Base-by-base conservation (phyloP, 768 basidiomycete species). In the Erythrobasidium yunnanense region DNA sequence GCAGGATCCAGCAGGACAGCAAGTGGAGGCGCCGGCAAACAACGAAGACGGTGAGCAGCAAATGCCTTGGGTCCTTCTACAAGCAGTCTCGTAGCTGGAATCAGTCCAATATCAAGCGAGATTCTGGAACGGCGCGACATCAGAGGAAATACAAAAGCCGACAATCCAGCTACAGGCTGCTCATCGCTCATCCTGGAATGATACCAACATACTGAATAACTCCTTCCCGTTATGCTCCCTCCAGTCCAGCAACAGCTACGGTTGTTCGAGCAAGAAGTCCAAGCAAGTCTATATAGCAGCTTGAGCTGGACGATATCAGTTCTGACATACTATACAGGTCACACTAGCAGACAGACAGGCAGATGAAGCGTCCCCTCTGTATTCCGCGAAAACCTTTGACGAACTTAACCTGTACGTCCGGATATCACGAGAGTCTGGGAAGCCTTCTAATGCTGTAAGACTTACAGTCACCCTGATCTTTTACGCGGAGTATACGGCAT, bases 311-410 rank as follows among this genome's bases (percentile, higher is more conserved):
- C 38, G 11, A 42, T n/a, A 42, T 42, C 38, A n/a, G n/a, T 42
- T 42, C 38, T 42, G 11, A 52, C n/a, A 15, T 52, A 52, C 33
- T 11, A 8, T 46, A 46, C 22, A 90, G 90, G 91, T 99, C 69
- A 97, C 91, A 20, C 82, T 97, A 66, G 91, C 91, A 54, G 92
- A 97, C 78, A 89, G 93, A 75, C 95, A 97, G 78, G 84, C 82
- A 29, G 89, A 99, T 74, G 88, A 90, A 42, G 86, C 93, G 74
- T 97, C 93, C n/a, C 95, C 93, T 2, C 78, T 99, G 17, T 93
- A 82, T 77, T 93, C 90, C 62, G 87, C 83, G 29, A 93, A 96
- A 76, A 85, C 87, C 0, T 99, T 99, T 70, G 91, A 99, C 75
- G 87, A 96, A 70, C 83, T 99, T 49, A 92, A 92, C 67, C 77